Base-by-base conservation (phyloP, 78 protist genomes). In the Speleostelium caveatum region DNA sequence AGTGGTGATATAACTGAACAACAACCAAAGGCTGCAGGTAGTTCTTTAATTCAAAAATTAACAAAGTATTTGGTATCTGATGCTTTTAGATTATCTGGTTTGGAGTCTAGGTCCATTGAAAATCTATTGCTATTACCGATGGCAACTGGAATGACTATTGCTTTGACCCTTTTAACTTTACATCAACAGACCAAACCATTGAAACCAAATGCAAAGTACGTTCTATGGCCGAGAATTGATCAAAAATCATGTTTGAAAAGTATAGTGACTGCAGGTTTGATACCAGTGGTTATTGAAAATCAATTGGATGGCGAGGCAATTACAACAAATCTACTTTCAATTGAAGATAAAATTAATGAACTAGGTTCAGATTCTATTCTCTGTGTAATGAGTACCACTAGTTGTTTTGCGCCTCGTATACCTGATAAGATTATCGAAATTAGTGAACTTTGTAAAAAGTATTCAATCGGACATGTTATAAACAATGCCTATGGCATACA, bases 11-110 rank as follows among this genome's bases (percentile, higher is more conserved):
- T 99, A 7, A 75, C 79, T 3, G 99, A 97, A 14, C 86, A 73
- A 32, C 99, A 99, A 75, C 99, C 99, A 1, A 99, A 99, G 80
- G 99, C 99, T 1, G 99, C 99, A 2, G 99, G 99, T 12, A 96
- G 99, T 36, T 98, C 99, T 7, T 93, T 98, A n/a, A 10, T 98
- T 12, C 41, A n/a, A 62, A 36, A 42, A 33, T 78, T 99, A 26
- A 33, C 97, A 14, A 80, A 88, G 61, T 22, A 33, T 2, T 55
- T 98, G 24, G 96, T 83, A 3, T 21, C 93, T 32, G 96, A 98
- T 33, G 85, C 95, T 4, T 62, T 98, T 10, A 21, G 49, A 0
- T 1, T 65, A 6, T 85, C 97, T 0, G 97, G 96, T 24, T 16
- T 87, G 1, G 87, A 74, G 8, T 10, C 21, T 14, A 1, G 4